phyloP scores from a whole-genome alignment of 805 yeast species.

The Candida boidinii region DNA sequence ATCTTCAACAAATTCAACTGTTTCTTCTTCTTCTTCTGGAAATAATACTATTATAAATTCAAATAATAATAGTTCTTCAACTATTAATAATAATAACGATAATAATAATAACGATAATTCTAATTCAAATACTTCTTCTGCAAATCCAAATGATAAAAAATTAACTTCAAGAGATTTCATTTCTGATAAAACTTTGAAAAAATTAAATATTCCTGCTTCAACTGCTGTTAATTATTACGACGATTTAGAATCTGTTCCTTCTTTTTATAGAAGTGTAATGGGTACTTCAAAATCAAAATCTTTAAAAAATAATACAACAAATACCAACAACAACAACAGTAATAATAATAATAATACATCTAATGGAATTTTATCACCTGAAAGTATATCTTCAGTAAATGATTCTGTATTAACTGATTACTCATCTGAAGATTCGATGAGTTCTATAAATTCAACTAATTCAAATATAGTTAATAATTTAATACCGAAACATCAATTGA shows the following conservation, averaged over 20 bases:
- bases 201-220: slow-evolving; percentile 35
- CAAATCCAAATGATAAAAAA: slow-evolving; percentile 56
- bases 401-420: slow-evolving; percentile 16
- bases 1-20: slow-evolving; percentile 7
- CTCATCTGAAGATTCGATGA: slow-evolving; percentile 19
- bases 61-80: slow-evolving; percentile 2
- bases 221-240: slow-evolving; percentile 1
- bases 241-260: slow-evolving; percentile 13
- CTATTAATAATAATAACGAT: slow-evolving; percentile 5
- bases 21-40: too few relatives aligned
- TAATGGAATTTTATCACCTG: too few relatives aligned
- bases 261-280: slow-evolving; percentile 18
- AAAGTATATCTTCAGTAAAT: slow-evolving; percentile 17
- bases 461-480: slow-evolving; percentile 17
- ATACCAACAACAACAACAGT: neutral
- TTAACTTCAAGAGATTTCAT: slow-evolving; percentile 90
- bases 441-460: slow-evolving; percentile 15
- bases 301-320: slow-evolving; percentile 2
- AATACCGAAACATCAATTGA: slow-evolving; percentile 23
- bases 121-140: slow-evolving; percentile 2
- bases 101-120: neutral
- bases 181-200: slow-evolving; percentile 88
- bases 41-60: slow-evolving; percentile 4
- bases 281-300: slow-evolving; percentile 11
- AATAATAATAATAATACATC: slow-evolving; percentile 1